Evolutionary conservation across 106 monocot genomes (phyloP), one percentile per base, ranked within the genome.

Genomic region (Platanthera zijinensis): DNA sequence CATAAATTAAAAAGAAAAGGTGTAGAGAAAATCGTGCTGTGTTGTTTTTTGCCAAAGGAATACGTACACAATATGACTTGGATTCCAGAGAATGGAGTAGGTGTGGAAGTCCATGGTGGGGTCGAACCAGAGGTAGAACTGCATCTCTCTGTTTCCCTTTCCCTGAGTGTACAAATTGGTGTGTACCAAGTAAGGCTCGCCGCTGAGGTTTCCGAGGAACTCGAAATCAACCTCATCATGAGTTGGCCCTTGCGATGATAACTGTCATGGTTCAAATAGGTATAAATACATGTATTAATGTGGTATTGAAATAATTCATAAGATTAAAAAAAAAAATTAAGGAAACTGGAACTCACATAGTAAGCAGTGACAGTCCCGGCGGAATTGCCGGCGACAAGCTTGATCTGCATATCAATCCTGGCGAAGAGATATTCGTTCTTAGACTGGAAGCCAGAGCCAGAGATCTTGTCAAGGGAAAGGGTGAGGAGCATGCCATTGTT

Each of bases 81-180:
- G 77, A 21, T 77, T 77, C 77, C 77, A 77, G 3, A 77, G 67
- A 10, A 77, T 77, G 63, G 77, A 77, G 77, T 77, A 77, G 64
- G 77, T 77, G 50, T 77, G 77, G 28, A 77, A 77, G 30, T 77
- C 67, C 11, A 19, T 52, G 3, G 68, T 69, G 10, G 77, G 77
- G 30, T 77, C 77, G 30, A 77, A 77, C 77, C 77, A 77, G 17
- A 77, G 77, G 11, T 77, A 21, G 51, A 77, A 77, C 52, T 77
- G 77, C 77, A 66, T 63, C 77, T 77, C 77, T 19, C 77, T 77
- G 68, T 77, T 69, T 6, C 77, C 77, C 52, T 77, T 77, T 22
- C 77, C 77, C 28, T 68, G 77, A 19, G 77, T 52, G 61, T 66
- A 77, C 67, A 77, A 68, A 52, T 77, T 77, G 8, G 77, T 77